phyloP scores from a whole-genome alignment of 129 eudicot genomes.

The Flaveria linearis region DNA sequence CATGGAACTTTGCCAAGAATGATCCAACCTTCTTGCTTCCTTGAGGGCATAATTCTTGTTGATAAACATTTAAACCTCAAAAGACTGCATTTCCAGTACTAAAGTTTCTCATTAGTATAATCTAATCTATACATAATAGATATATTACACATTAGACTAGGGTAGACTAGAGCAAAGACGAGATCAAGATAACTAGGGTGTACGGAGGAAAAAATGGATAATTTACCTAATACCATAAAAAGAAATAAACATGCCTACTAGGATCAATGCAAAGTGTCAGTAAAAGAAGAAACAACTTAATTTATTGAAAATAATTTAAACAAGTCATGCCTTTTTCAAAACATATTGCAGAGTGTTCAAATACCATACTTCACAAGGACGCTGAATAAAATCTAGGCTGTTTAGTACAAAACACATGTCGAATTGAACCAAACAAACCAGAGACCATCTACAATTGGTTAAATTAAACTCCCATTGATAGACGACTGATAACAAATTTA shows the following conservation, averaged over 20 bases:
- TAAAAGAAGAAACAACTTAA: neutral
- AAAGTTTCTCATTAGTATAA: neutral
- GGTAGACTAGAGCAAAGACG: neutral
- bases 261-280: neutral
- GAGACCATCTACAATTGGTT: constrained; percentile 13
- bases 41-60: neutral
- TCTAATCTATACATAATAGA: too few relatives aligned
- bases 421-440: constrained; percentile 5
- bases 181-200: too few relatives aligned
- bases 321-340: constrained; percentile 12
- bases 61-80: neutral
- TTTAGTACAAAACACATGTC: constrained; percentile 26
- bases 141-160: neutral
- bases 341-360: constrained; percentile 19
- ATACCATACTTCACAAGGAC: neutral
- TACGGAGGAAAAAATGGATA: too few relatives aligned
- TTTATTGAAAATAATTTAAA: neutral
- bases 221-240: too few relatives aligned
- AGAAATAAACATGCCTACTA: neutral
- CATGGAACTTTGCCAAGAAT: neutral
- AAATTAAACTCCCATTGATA: constrained; percentile 32
- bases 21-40: neutral
- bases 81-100: neutral
- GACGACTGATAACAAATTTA: constrained; percentile 77
- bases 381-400: constrained; percentile 15